Conservation (phyloP, 2,329 filamentous ascomycete genomes). For the Pseudogymnoascus sp. region DNA sequence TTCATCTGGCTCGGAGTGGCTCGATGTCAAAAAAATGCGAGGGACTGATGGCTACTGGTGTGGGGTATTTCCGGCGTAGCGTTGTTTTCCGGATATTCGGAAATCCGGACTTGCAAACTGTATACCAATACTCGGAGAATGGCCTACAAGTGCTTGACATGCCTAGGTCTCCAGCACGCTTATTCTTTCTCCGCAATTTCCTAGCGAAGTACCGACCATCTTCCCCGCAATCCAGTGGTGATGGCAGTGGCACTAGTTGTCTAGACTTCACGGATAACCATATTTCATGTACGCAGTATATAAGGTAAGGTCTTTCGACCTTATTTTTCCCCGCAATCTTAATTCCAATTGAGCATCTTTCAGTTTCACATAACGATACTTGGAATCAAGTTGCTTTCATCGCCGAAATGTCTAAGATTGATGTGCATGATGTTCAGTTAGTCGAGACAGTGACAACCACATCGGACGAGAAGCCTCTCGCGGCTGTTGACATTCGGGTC, state of each 20-base stretch:
- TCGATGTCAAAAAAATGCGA: neutral
- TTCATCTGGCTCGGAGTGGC: neutral
- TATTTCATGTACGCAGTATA: neutral
- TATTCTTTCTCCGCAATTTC: neutral
- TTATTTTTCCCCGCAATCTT: neutral
- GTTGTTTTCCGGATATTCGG: neutral
- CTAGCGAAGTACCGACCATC: neutral
- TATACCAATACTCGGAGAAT: neutral
- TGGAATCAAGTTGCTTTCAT: neutral
- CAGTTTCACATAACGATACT: neutral
- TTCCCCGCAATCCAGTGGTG: neutral
- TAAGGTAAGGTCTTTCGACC: neutral
- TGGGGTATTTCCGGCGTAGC: neutral
- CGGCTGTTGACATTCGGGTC: neutral
- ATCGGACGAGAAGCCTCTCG: neutral
- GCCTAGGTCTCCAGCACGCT: neutral
- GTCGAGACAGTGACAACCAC: neutral
- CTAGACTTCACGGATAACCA: neutral
- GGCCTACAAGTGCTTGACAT: neutral
- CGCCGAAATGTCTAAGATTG: neutral
- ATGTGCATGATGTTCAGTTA: neutral
- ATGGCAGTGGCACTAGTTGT: neutral
- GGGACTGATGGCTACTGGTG: neutral
- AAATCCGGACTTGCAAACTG: neutral
- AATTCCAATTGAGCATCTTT: neutral